phyloP scores from a whole-genome alignment of 192 early-diverging fungal species.

The Spizellomyces punctatus region DNA sequence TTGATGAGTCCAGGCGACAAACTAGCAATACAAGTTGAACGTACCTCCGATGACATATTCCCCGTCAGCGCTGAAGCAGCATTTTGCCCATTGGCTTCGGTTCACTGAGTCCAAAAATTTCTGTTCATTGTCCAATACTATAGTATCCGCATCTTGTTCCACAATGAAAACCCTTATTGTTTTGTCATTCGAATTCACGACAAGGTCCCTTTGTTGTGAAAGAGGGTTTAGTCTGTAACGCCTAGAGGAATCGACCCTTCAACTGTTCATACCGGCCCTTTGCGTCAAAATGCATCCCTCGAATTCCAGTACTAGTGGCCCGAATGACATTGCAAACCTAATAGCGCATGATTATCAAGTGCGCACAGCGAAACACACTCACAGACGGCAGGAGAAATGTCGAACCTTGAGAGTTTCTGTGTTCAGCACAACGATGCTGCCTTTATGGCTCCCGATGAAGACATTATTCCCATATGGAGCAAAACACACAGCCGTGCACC shows the following conservation, averaged over 20 bases:
- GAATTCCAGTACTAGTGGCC: slow-evolving; percentile 50
- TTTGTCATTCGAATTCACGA: slow-evolving; percentile 80
- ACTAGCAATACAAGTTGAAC: not conserved
- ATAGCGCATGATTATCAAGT: too few species aligned
- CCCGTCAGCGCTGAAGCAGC: slow-evolving; percentile 83
- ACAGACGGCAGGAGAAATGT: not conserved
- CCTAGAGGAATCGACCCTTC: not conserved
- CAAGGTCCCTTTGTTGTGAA: slow-evolving; percentile 58
- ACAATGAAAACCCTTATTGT: slow-evolving; percentile 72
- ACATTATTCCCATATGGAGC: slow-evolving; percentile 51
- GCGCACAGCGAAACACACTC: not conserved
- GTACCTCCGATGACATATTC: slow-evolving; percentile 89
- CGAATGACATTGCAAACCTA: slow-evolving; percentile 8
- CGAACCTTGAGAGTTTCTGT: slow-evolving; percentile 53
- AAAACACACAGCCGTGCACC: slow-evolving; percentile 22
- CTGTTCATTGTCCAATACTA: slow-evolving; percentile 41
- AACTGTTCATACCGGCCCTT: slow-evolving; percentile 59
- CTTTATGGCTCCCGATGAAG: slow-evolving; percentile 71
- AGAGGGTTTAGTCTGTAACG: slow-evolving; percentile 8
- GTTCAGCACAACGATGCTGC: slow-evolving; percentile 65
- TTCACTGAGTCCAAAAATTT: slow-evolving; percentile 94
- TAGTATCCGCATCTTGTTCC: slow-evolving; percentile 17
- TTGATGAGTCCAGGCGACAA: not conserved
- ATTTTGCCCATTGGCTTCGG: slow-evolving; percentile 84
- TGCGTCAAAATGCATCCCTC: slow-evolving; percentile 64